A percentile compares a stretch with the other conserved stretches of the same genome.
phyloP scores from a whole-genome alignment of 2,329 filamentous ascomycete species.

The Alternaria gansuensis region DNA sequence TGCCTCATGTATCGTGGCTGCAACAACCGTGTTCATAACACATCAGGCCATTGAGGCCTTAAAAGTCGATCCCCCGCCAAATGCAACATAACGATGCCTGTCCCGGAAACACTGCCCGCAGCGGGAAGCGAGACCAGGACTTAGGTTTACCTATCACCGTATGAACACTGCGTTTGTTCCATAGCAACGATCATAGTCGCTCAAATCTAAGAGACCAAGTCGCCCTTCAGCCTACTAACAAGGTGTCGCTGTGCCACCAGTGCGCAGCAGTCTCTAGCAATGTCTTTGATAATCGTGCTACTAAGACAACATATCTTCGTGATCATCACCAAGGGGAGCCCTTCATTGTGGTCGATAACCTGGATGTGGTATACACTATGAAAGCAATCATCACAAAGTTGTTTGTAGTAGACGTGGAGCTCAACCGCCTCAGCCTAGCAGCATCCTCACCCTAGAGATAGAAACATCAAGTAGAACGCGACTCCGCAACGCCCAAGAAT shows the following conservation, averaged over 20 bases:
- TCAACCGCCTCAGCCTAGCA: neutral
- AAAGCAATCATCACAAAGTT: neutral
- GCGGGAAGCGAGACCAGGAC: constrained; percentile 32
- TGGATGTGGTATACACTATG: neutral
- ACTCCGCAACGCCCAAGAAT: constrained; percentile 12
- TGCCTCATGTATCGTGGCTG: neutral
- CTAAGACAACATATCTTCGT: constrained; percentile 2
- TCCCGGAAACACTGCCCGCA: constrained; percentile 19
- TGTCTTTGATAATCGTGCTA: neutral
- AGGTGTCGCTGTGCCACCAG: constrained; percentile 9
- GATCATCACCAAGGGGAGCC: neutral
- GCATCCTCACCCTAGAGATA: neutral
- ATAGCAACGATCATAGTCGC: constrained; percentile 15
- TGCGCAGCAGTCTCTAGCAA: neutral
- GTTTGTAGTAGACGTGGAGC: neutral
- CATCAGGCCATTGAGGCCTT: neutral
- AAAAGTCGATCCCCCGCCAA: constrained; percentile 43
- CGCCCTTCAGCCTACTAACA: constrained; percentile 1
- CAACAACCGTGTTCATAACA: neutral
- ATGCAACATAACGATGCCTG: constrained; percentile 31
- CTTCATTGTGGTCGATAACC: neutral
- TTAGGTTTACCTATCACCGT: neutral
- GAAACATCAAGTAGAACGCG: neutral
- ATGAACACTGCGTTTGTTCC: constrained; percentile 5
- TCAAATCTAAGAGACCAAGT: neutral